phyloP scores from a whole-genome alignment of 2,329 filamentous ascomycete genomes.

The Hirsutella minnesotensis region DNA sequence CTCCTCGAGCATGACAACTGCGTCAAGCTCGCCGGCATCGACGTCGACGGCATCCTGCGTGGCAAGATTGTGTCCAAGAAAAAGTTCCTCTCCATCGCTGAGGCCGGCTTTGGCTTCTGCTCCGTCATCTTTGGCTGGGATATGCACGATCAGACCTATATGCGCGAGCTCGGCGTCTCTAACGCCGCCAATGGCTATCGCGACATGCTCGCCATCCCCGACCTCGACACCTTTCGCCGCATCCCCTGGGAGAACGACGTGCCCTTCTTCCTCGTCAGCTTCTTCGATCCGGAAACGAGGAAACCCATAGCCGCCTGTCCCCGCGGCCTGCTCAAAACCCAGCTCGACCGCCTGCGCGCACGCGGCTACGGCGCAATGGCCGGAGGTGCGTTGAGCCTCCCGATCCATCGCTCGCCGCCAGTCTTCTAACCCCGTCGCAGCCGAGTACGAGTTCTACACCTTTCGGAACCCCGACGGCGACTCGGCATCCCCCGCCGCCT shows the following conservation, averaged over 20 bases:
- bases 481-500: conserved; percentile 57
- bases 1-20: conserved; percentile 60
- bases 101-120: conserved; percentile 82
- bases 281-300: conserved; percentile 68
- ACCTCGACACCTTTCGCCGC: conserved; percentile 64
- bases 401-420: no score
- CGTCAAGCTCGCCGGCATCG: conserved; percentile 79
- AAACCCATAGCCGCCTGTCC: conserved; percentile 67
- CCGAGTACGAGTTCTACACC: conserved; percentile 92
- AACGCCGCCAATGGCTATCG: conserved; percentile 86
- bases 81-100: conserved; percentile 79
- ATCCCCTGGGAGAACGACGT: conserved; percentile 87
- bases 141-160: conserved; percentile 89
- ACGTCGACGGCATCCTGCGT: conserved; percentile 77
- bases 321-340: conserved; percentile 58
- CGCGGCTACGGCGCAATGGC: conserved; percentile 77
- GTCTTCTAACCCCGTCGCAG: conserved; percentile 28
- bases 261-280: conserved; percentile 76
- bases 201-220: conserved; percentile 72
- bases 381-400: conserved; percentile 50
- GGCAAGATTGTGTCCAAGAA: conserved; percentile 88
- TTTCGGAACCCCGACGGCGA: conserved; percentile 56
- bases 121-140: conserved; percentile 94
- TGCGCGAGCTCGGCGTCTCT: conserved; percentile 72
- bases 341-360: conserved; percentile 53